Conservation (phyloP, 768 basidiomycete genomes). For the Chalciporus chontae region DNA sequence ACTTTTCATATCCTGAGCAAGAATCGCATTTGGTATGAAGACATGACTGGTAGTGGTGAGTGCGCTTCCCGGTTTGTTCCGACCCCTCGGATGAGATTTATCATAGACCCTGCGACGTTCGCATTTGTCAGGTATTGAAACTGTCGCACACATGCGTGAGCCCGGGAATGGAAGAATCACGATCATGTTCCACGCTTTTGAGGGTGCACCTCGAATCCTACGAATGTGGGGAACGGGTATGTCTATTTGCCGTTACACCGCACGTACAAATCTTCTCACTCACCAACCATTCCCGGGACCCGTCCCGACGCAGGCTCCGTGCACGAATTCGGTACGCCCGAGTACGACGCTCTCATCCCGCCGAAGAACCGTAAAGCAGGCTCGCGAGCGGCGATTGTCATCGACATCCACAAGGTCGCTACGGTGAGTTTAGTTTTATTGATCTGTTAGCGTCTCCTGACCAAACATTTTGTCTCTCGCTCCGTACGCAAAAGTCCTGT, state of each 20-base stretch:
- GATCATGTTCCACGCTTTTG: slow-evolving; percentile 58
- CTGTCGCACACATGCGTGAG: slow-evolving; percentile 58
- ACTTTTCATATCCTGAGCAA: slow-evolving; percentile 57
- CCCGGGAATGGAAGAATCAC: slow-evolving; percentile 55
- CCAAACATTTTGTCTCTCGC: neutral
- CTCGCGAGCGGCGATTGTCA: slow-evolving; percentile 56
- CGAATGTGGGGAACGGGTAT: slow-evolving; percentile 57
- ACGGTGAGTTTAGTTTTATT: slow-evolving; percentile 30
- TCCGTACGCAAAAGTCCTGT: slow-evolving; percentile 49
- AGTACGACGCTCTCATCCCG: slow-evolving; percentile 53
- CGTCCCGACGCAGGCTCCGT: slow-evolving; percentile 41
- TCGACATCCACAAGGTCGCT: slow-evolving; percentile 60
- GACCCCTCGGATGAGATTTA: neutral
- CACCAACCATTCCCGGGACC: neutral
- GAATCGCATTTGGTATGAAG: slow-evolving; percentile 68
- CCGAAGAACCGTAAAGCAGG: slow-evolving; percentile 46
- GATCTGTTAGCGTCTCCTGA: neutral
- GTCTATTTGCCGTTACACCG: slow-evolving; percentile 3
- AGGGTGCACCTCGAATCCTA: slow-evolving; percentile 56
- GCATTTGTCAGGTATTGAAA: slow-evolving; percentile 45
- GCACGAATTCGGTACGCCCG: slow-evolving; percentile 60
- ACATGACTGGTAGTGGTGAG: slow-evolving; percentile 66
- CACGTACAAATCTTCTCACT: neutral
- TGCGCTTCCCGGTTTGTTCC: slow-evolving; percentile 1
- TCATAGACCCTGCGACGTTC: neutral